These are phyloP conservation scores for Piper longum DNA, from an alignment of 164 flowering plant genomes.

Conservation along the genomic window DNA sequence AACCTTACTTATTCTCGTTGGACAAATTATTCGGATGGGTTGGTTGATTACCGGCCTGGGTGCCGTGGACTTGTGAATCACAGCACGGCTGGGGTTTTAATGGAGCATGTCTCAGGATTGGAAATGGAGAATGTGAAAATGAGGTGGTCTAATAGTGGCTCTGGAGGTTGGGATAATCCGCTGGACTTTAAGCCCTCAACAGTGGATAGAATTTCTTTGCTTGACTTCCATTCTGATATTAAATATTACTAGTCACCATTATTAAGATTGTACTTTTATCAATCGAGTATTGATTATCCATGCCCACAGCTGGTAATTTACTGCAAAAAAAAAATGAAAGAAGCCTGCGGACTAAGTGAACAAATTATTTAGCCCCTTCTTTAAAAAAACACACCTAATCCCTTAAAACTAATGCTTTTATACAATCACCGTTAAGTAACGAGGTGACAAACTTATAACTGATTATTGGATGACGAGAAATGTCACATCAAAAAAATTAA, in stretches of 20 bases:
- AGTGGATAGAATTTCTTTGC: constrained; percentile 53
- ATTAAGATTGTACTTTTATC: too few relatives aligned
- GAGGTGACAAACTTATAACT: too few relatives aligned
- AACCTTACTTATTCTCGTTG: constrained; percentile 61
- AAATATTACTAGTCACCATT: not conserved
- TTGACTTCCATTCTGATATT: constrained; percentile 45
- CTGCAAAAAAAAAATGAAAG: too few relatives aligned
- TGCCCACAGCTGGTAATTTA: too few relatives aligned
- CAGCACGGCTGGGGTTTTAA: constrained; percentile 61
- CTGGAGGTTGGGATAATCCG: constrained; percentile 55
- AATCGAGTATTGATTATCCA: too few relatives aligned
- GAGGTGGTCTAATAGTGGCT: constrained; percentile 44
- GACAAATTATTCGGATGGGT: constrained; percentile 52
- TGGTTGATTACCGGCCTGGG: constrained; percentile 85
- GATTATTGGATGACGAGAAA: too few relatives aligned
- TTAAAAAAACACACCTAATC: too few relatives aligned
- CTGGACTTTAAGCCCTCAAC: constrained; percentile 73
- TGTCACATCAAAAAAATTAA: too few relatives aligned
- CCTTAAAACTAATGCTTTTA: too few relatives aligned
- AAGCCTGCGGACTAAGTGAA: too few relatives aligned
- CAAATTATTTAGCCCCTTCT: too few relatives aligned
- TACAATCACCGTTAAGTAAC: too few relatives aligned
- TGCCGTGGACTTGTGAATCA: constrained; percentile 85
- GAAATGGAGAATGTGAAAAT: constrained; percentile 55
- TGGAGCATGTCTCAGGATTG: constrained; percentile 76